Base-by-base conservation (phyloP, 2,329 filamentous ascomycete genomes). In the Mycosphaerella arachidis region DNA sequence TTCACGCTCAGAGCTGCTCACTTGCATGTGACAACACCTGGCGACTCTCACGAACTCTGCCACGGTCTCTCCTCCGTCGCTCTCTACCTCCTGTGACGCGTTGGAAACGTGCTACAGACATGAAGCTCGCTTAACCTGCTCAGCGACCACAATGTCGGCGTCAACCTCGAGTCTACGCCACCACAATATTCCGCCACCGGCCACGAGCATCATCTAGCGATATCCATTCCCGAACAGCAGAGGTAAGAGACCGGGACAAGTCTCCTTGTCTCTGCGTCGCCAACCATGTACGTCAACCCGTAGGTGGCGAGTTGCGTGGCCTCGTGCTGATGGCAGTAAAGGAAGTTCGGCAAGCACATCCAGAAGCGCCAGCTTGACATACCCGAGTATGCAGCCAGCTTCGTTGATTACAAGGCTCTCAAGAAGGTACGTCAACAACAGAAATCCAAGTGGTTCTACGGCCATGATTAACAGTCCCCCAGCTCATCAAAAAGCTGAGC, bases 261-360 rank as follows among this genome's bases (percentile, higher is more conserved):
- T 30, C 37, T 40, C 43, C 51, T 35, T 29, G 24, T 24, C 43
- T 33, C 43, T 40, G 29, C 37, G 43, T 27, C 40, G n/a, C 50
- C 48, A 29, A 57, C 27, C 58, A 57, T 61, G 58, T 61, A 57
- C 35, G 58, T 57, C 30, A 1, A 30, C 10, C n/a, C 31, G 16
- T 37, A 27, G 31, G 48, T 18, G 35, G 20, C 31, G 18, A 55
- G 33, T 29, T 24, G 20, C 7, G 20, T 7, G 20, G 52, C 1
- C 31, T 13, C 29, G 37, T 61, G 62, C 62, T 64, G 58, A 63
- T 60, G 43, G 48, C 29, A 27, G 52, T 35, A 30, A 64, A 99
- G 93, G 94, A 99, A 99, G 85, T 99, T 99, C 81, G 94, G 94
- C 77, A 99, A 99, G 82, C 91, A 97, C 76, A 96, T 99, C 68